Conservation (phyloP, 1,284 basidiomycete species). For the Boletus albobrunnescens region DNA sequence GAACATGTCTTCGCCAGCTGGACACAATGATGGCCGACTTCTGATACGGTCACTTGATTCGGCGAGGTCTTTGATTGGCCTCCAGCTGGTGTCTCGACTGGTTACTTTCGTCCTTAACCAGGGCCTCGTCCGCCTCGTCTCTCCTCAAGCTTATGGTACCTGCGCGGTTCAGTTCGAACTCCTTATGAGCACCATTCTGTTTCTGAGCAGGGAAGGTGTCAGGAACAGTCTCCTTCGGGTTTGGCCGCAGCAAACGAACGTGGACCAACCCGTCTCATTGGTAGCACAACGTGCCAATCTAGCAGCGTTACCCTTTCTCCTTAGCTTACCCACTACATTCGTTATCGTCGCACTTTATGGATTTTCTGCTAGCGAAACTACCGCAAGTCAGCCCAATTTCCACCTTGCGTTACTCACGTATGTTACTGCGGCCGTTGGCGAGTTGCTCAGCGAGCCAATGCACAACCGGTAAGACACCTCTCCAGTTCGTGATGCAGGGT, state of each 20-base stretch:
- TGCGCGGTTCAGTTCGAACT: conserved; percentile 85
- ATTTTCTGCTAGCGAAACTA: conserved; percentile 44
- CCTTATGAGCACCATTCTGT: conserved; percentile 84
- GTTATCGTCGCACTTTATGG: conserved; percentile 49
- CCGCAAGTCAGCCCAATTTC: conserved; percentile 63
- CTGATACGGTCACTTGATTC: conserved; percentile 51
- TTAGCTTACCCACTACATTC: conserved; percentile 54
- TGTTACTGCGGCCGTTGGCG: conserved; percentile 66
- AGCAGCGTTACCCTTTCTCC: conserved; percentile 53
- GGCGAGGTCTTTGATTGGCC: conserved; percentile 75
- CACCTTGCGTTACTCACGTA: conserved; percentile 63
- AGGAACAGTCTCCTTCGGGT: conserved; percentile 71
- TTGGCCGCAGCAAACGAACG: conserved; percentile 28
- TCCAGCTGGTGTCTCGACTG: conserved; percentile 81
- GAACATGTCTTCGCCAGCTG: conserved; percentile 14
- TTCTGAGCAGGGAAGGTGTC: conserved; percentile 88
- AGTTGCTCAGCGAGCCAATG: conserved; percentile 80
- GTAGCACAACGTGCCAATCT: conserved; percentile 42
- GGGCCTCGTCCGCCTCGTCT: conserved; percentile 76
- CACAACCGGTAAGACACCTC: conserved; percentile 59
- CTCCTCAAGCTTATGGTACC: conserved; percentile 83
- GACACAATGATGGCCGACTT: conserved; percentile 24
- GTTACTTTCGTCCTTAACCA: conserved; percentile 91
- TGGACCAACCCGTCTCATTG: conserved; percentile 14
- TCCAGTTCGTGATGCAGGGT: conserved; percentile 5